Conservation (phyloP, 352 stramenopile species). For the Phytophthora pini region DNA sequence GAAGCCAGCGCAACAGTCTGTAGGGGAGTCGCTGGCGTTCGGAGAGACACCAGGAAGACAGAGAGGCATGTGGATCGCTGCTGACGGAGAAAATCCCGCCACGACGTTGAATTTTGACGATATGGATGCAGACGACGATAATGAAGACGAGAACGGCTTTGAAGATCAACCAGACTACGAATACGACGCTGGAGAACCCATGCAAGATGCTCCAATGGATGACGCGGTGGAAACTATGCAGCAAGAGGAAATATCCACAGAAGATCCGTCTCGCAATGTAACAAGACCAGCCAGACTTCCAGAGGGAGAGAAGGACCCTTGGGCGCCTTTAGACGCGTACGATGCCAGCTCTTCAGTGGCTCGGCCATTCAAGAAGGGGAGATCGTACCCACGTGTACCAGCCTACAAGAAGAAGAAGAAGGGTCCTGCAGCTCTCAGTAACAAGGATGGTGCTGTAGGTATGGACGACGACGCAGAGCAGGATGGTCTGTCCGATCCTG, state of each 20-base stretch:
- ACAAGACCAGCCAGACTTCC: conserved; percentile 5
- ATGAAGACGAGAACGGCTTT: conserved; percentile 29
- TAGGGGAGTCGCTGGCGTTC: conserved; percentile 25
- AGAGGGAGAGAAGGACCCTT: conserved; percentile 63
- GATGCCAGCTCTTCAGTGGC: conserved; percentile 71
- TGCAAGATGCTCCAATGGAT: conserved; percentile 31
- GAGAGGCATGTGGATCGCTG: conserved; percentile 25
- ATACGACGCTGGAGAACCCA: conserved; percentile 35
- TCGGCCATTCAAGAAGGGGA: conserved; percentile 76
- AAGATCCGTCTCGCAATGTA: neutral
- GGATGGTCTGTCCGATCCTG: conserved; percentile 65
- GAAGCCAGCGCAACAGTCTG: conserved; percentile 14
- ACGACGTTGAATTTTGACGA: conserved; percentile 55
- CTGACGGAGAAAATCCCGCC: conserved; percentile 31
- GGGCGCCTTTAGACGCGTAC: conserved; percentile 77
- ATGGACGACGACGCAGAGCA: conserved; percentile 48
- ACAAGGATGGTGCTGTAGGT: conserved; percentile 41
- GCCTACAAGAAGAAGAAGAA: conserved; percentile 58
- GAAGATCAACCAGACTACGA: conserved; percentile 42
- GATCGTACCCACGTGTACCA: conserved; percentile 60
- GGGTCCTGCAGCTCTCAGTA: conserved; percentile 28
- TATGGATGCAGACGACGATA: conserved; percentile 41
- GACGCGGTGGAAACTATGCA: conserved; percentile 10
- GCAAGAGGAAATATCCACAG: conserved; percentile 1
- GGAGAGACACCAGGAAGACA: conserved; percentile 32